Evolutionary conservation across 306 rosid species (phyloP).

Genomic region (Ochetophila trinervis): DNA sequence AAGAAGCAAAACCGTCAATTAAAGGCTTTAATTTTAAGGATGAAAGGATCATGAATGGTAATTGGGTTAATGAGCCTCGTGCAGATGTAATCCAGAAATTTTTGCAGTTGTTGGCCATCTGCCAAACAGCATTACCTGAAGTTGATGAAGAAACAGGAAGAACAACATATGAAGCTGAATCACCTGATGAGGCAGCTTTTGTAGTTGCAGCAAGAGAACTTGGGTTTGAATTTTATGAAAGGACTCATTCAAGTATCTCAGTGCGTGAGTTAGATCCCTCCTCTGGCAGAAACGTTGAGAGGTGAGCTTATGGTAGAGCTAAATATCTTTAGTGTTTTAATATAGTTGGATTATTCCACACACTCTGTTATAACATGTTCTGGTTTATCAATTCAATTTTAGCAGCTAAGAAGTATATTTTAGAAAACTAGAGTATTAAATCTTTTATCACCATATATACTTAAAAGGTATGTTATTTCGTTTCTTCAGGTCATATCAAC

Average conservation of each 20-base stretch:
- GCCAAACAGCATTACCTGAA: slow-evolving; percentile 96
- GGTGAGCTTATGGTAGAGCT: slow-evolving; percentile 49
- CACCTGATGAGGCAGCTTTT: slow-evolving; percentile 98
- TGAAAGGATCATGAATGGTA: slow-evolving; percentile 81
- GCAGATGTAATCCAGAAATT: slow-evolving; percentile 69
- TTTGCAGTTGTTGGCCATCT: slow-evolving; percentile 63
- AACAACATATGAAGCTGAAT: slow-evolving; percentile 93
- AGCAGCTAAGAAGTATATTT: not conserved
- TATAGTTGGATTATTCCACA: not conserved
- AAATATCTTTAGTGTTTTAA: slow-evolving; percentile 1
- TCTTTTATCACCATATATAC: not conserved
- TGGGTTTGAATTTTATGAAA: slow-evolving; percentile 85
- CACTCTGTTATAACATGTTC: not conserved
- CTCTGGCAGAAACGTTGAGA: slow-evolving; percentile 37
- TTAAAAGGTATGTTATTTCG: slow-evolving; percentile 21
- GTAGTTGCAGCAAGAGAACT: slow-evolving; percentile 95
- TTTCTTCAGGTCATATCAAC: slow-evolving; percentile 63
- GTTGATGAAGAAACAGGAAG: slow-evolving; percentile 72
- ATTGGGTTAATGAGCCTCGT: slow-evolving; percentile 68
- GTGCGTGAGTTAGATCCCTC: slow-evolving; percentile 58
- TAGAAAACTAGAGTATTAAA: slow-evolving; percentile 3
- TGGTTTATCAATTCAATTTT: slow-evolving; percentile 7
- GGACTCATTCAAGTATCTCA: slow-evolving; percentile 63
- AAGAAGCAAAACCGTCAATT: slow-evolving; percentile 40
- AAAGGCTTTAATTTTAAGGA: slow-evolving; percentile 89